A percentile compares a stretch with the other conserved stretches of the same genome.
Conservation (phyloP, 306 rosid genomes). For the Quercus bicolor region DNA sequence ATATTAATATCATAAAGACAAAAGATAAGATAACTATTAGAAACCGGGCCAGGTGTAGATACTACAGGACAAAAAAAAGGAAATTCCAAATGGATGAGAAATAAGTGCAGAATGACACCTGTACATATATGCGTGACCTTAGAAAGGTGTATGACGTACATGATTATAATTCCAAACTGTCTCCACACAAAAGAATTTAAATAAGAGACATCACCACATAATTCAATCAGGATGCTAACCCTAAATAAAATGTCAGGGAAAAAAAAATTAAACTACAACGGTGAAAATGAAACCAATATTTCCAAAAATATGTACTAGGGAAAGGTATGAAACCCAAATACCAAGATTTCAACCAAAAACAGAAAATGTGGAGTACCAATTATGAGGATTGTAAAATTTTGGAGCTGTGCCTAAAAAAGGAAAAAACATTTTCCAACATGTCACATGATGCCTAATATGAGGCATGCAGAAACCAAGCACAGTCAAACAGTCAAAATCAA, state of each 20-base stretch:
- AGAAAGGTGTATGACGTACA: constrained; percentile 75
- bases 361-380: background rate
- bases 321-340: constrained; percentile 3
- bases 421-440: background rate
- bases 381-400: background rate
- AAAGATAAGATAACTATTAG: constrained; percentile 5
- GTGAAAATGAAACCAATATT: constrained; percentile 5
- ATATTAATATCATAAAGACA: constrained; percentile 9
- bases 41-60: constrained; percentile 31
- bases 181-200: constrained; percentile 75
- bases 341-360: constrained; percentile 1
- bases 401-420: background rate
- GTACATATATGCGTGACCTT: constrained; percentile 77
- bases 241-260: constrained; percentile 23
- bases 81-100: constrained; percentile 49
- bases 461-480: background rate
- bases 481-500: background rate
- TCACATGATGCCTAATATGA: background rate
- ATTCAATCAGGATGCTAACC: constrained; percentile 41
- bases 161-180: constrained; percentile 84
- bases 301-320: background rate
- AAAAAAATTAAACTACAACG: constrained; percentile 4
- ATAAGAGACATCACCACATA: constrained; percentile 58
- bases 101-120: constrained; percentile 92
- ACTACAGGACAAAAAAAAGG: constrained; percentile 30